phyloP scores from a whole-genome alignment of 148 eudicot species.

The Camellia japonica region DNA sequence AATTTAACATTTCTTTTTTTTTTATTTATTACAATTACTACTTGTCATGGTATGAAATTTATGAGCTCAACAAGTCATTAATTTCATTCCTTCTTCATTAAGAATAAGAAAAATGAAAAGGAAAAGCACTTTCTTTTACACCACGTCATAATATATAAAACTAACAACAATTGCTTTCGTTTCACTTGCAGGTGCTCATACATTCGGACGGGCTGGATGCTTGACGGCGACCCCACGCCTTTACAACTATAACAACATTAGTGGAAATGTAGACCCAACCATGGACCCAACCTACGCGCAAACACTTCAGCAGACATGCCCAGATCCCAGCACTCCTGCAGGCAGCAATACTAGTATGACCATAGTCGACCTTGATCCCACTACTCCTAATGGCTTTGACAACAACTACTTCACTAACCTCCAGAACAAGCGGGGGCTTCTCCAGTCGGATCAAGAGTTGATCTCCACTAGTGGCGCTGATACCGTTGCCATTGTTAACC shows the following conservation, averaged over 20 bases:
- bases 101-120: too few species aligned
- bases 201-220: conserved; percentile 44
- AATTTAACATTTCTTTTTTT: background rate
- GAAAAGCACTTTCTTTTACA: too few species aligned
- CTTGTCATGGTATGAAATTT: too few species aligned
- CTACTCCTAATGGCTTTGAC: too few species aligned
- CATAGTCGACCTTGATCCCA: conserved; percentile 12
- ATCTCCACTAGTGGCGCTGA: conserved; percentile 23
- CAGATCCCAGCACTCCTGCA: conserved; percentile 25
- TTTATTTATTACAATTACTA: too few species aligned
- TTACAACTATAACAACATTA: conserved; percentile 29
- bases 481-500: conserved; percentile 17
- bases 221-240: conserved; percentile 27
- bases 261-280: conserved; percentile 33
- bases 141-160: too few species aligned
- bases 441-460: conserved; percentile 30
- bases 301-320: conserved; percentile 31
- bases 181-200: conserved; percentile 37
- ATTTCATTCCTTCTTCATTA: too few species aligned
- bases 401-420: background rate
- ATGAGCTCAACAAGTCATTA: too few species aligned
- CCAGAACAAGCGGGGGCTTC: conserved; percentile 25
- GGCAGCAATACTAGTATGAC: conserved; percentile 21
- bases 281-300: conserved; percentile 23
- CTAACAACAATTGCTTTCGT: too few species aligned